Conservation (phyloP, 305 asterid species). For the Fraxinus greggii region DNA sequence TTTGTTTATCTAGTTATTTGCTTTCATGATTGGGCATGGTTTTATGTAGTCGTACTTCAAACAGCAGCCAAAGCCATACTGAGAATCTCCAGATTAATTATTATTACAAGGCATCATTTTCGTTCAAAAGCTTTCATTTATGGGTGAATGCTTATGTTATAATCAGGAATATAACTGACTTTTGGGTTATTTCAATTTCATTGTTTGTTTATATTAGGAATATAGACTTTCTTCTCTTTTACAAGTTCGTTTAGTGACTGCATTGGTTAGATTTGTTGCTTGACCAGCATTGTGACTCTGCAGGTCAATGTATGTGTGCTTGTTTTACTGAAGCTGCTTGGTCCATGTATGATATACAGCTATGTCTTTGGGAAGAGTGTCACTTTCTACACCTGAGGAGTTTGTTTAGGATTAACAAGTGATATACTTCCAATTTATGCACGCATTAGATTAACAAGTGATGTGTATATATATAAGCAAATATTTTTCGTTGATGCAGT, state of each 20-base stretch:
- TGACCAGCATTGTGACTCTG: neutral
- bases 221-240: neutral
- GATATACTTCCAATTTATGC: neutral
- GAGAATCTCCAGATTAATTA: neutral
- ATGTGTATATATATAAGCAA: neutral
- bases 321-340: neutral
- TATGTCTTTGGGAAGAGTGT: constrained; percentile 13
- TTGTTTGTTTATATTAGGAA: neutral
- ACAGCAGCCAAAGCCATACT: neutral
- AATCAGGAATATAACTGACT: neutral
- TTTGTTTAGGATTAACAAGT: neutral
- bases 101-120: neutral
- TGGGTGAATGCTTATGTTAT: neutral
- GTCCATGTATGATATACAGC: neutral
- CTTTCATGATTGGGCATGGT: neutral
- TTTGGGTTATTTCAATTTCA: neutral
- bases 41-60: neutral
- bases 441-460: neutral
- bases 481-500: constrained; percentile 41
- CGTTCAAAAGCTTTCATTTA: neutral
- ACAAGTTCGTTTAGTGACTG: neutral
- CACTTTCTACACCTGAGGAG: neutral
- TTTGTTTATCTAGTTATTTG: neutral
- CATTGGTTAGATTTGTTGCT: neutral
- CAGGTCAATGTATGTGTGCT: neutral